A percentile compares a stretch with the other conserved stretches of the same genome.
Conservation (phyloP, 331 rosid genomes). For the Dryas integrifolia region DNA sequence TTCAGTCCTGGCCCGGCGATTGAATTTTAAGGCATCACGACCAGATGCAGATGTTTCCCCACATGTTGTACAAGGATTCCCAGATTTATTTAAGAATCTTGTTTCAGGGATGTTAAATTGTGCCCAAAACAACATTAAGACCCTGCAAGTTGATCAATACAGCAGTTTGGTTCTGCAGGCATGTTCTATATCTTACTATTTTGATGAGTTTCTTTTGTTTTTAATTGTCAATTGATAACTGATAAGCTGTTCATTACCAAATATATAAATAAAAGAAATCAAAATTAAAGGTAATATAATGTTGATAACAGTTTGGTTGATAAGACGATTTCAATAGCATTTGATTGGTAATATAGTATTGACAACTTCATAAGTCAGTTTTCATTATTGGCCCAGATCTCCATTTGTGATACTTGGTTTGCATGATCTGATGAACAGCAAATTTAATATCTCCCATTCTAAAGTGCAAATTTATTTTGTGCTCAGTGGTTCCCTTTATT, state of each 20-base stretch:
- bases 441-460: not conserved
- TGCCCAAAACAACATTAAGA: slow-evolving; percentile 42
- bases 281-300: not conserved
- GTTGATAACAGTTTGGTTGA: not conserved
- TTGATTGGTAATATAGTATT: not conserved
- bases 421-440: not conserved
- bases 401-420: not conserved
- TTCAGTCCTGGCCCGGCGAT: slow-evolving; percentile 52
- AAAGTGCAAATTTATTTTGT: not conserved
- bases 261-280: not conserved
- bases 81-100: slow-evolving; percentile 59
- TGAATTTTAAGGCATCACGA: slow-evolving; percentile 49
- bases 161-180: slow-evolving; percentile 92
- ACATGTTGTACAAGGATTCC: slow-evolving; percentile 50
- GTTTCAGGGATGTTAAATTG: slow-evolving; percentile 55
- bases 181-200: slow-evolving; percentile 20
- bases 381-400: not conserved
- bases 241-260: not conserved
- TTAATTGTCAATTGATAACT: slow-evolving; percentile 2
- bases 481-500: not conserved
- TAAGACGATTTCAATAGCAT: not conserved
- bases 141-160: slow-evolving; percentile 65
- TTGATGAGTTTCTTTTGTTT: not conserved
- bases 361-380: not conserved
- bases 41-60: slow-evolving; percentile 35